Conservation (phyloP, 2,329 filamentous ascomycete genomes). For the Chrysoporthe deuterocubensis region DNA sequence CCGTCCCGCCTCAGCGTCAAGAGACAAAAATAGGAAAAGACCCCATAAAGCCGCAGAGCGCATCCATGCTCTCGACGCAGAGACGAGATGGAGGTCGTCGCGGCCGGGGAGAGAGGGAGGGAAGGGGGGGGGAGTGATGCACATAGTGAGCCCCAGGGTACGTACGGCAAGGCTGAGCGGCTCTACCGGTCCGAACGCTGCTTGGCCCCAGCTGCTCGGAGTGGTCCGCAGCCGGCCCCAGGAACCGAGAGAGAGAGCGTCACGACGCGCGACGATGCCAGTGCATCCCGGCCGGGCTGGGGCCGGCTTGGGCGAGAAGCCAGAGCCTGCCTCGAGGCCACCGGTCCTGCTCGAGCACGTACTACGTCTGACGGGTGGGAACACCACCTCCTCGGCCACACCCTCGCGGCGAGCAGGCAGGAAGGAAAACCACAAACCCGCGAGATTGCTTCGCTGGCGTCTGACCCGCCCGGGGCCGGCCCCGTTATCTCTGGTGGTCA, state of each 20-base stretch:
- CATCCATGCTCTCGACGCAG: not conserved
- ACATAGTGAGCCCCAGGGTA: not conserved
- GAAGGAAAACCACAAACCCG: too few species aligned
- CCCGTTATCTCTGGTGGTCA: not conserved
- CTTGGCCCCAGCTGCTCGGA: too few species aligned
- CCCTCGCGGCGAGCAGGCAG: too few species aligned
- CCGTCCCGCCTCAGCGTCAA: not conserved
- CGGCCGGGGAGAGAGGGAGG: not conserved
- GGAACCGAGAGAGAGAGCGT: too few species aligned
- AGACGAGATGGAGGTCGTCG: not conserved
- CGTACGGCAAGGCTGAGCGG: not conserved
- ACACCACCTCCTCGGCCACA: too few species aligned
- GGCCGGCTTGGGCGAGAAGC: too few species aligned
- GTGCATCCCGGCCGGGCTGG: too few species aligned
- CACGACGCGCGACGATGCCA: too few species aligned
- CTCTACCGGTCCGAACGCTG: conserved; percentile 13
- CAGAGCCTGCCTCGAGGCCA: too few species aligned
- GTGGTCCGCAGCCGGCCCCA: too few species aligned
- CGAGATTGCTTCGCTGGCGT: conserved; percentile 4
- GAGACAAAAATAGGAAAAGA: not conserved
- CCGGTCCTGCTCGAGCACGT: too few species aligned
- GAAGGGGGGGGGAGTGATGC: not conserved
- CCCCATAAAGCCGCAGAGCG: not conserved
- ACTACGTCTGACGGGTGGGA: too few species aligned
- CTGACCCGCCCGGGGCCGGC: conserved; percentile 14